phyloP scores from a whole-genome alignment of 2,329 filamentous ascomycete species.

The Fusarium sp. region DNA sequence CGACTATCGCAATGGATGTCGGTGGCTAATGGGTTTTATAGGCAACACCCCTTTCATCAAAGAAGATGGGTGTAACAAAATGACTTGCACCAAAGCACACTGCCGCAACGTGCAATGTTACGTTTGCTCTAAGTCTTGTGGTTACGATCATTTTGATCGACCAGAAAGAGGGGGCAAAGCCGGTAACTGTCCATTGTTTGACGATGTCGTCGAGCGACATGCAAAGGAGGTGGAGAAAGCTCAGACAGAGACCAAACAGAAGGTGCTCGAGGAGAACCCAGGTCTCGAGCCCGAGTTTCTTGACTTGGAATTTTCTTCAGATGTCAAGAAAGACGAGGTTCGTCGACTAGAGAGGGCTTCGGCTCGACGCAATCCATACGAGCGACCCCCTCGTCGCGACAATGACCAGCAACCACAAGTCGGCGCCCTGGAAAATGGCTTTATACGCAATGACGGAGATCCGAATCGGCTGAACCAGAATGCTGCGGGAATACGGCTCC shows the following conservation, averaged over 20 bases:
- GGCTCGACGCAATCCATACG: neutral
- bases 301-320: slow-evolving; percentile 68
- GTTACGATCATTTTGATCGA: slow-evolving; percentile 79
- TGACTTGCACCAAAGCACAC: slow-evolving; percentile 71
- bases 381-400: neutral
- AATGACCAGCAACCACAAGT: neutral
- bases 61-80: slow-evolving; percentile 84
- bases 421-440: neutral
- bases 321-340: slow-evolving; percentile 59
- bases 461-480: neutral
- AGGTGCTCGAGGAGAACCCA: slow-evolving; percentile 69
- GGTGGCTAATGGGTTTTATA: slow-evolving; percentile 44
- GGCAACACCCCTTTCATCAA: slow-evolving; percentile 83
- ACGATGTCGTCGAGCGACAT: slow-evolving; percentile 70
- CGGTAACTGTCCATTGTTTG: slow-evolving; percentile 75
- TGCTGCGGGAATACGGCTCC: neutral
- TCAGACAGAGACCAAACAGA: slow-evolving; percentile 66
- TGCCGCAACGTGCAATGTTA: slow-evolving; percentile 72
- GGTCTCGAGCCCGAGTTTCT: slow-evolving; percentile 68
- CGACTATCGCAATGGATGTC: neutral
- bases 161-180: slow-evolving; percentile 56
- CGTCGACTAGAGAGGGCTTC: slow-evolving; percentile 32
- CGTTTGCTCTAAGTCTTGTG: slow-evolving; percentile 74
- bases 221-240: slow-evolving; percentile 71
- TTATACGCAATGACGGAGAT: neutral